phyloP scores from a whole-genome alignment of 768 basidiomycete genomes.

The Butyriboletus loyo region DNA sequence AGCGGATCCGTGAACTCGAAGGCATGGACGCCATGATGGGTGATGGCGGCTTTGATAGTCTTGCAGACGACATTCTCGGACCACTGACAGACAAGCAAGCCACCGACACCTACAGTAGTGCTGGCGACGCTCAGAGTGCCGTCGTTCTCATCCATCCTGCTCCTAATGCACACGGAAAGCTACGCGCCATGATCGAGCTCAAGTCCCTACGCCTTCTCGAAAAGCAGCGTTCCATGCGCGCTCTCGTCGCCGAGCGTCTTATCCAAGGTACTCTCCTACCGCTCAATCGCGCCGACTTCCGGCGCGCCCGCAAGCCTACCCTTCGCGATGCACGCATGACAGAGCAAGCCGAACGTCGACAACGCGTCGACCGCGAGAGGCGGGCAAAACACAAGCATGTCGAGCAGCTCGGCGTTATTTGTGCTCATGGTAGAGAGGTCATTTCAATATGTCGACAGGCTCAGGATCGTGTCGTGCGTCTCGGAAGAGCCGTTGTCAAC shows the following conservation, averaged over 20 bases:
- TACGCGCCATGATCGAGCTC: conserved; percentile 90
- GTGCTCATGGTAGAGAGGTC: conserved; percentile 76
- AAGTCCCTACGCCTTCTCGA: conserved; percentile 85
- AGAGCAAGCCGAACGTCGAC: conserved; percentile 86
- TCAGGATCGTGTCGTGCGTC: conserved; percentile 52
- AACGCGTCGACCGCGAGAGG: conserved; percentile 87
- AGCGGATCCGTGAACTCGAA: conserved; percentile 87
- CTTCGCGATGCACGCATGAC: conserved; percentile 87
- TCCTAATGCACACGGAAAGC: conserved; percentile 71
- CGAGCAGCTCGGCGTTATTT: conserved; percentile 87
- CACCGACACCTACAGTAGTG: conserved; percentile 33
- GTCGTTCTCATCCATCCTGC: conserved; percentile 43
- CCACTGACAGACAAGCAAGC: not conserved
- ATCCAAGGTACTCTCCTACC: conserved; percentile 86
- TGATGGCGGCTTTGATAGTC: conserved; percentile 63
- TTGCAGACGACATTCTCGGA: conserved; percentile 37
- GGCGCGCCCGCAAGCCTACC: conserved; percentile 78
- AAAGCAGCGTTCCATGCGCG: conserved; percentile 86
- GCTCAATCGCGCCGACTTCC: conserved; percentile 89
- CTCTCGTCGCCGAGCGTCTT: conserved; percentile 81
- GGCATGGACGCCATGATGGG: conserved; percentile 75
- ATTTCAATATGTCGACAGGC: conserved; percentile 64
- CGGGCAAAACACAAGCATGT: conserved; percentile 96
- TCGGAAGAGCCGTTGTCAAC: conserved; percentile 75
- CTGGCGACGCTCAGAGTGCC: conserved; percentile 23